Conservation (phyloP, 2,329 filamentous ascomycete species). For the Sclerotinia spermophila region DNA sequence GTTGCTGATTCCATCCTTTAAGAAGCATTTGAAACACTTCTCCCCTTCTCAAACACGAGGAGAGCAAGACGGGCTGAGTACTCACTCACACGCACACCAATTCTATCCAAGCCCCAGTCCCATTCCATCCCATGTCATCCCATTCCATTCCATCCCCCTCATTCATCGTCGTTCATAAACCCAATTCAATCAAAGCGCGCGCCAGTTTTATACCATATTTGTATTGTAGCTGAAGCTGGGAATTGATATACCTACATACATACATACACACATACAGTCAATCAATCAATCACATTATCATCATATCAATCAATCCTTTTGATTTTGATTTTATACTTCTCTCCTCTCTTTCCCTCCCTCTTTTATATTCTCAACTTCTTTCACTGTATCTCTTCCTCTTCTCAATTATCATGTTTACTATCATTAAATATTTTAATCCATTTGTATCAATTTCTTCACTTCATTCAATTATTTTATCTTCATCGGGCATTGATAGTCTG, state of each 20-base stretch:
- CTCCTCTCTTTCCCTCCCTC: not conserved
- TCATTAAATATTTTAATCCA: not conserved
- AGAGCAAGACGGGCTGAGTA: not conserved
- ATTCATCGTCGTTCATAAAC: not conserved
- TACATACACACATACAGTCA: no score
- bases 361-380: not conserved
- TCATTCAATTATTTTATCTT: slow-evolving; percentile 16
- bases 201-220: not conserved
- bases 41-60: not conserved
- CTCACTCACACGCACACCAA: not conserved
- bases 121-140: not conserved
- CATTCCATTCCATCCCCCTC: not conserved
- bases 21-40: slow-evolving; percentile 5
- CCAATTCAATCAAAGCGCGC: not conserved
- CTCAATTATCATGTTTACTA: slow-evolving; percentile 10
- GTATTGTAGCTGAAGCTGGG: not conserved
- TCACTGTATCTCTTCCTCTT: not conserved
- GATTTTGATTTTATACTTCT: not conserved
- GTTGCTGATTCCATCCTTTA: not conserved
- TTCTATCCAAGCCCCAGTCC: not conserved
- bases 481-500: slow-evolving; percentile 22
- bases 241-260: slow-evolving; percentile 5
- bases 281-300: not conserved
- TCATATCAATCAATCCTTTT: not conserved
- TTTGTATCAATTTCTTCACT: slow-evolving; percentile 8